A percentile compares a stretch with the other conserved stretches of the same genome.
These are phyloP conservation scores for Tolypocladium nubicola DNA, from an alignment of 2,329 filamentous ascomycete genomes.

Conservation along the genomic window DNA sequence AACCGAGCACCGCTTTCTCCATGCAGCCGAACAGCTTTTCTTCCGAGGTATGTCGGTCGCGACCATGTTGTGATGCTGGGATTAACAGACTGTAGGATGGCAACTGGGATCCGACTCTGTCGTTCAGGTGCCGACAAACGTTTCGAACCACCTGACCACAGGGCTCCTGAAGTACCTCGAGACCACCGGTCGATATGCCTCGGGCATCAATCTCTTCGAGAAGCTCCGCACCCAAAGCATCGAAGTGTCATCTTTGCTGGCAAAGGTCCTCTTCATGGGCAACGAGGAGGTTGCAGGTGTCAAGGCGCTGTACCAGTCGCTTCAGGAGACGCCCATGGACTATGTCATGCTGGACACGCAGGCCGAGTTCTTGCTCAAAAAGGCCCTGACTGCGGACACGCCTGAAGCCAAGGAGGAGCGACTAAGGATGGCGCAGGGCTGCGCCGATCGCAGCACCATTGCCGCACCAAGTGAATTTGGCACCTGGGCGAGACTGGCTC, in stretches of 20 bases:
- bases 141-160: constrained; percentile 91
- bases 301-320: constrained; percentile 72
- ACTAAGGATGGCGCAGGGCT: constrained; percentile 77
- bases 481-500: constrained; percentile 87
- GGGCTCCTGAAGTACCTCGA: constrained; percentile 90
- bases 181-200: constrained; percentile 87
- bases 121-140: constrained; percentile 93
- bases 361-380: constrained; percentile 81
- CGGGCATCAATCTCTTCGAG: constrained; percentile 94
- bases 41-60: constrained; percentile 59
- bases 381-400: constrained; percentile 50
- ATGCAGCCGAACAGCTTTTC: constrained; percentile 89
- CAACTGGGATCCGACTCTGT: constrained; percentile 94
- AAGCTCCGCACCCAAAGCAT: constrained; percentile 85
- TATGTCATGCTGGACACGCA: constrained; percentile 94
- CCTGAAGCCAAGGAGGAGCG: constrained; percentile 53
- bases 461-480: constrained; percentile 95
- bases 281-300: constrained; percentile 97
- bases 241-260: constrained; percentile 86
- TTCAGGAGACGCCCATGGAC: constrained; percentile 93
- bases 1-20: constrained; percentile 89
- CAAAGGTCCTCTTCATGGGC: constrained; percentile 84
- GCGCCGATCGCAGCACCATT: constrained; percentile 88
- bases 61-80: not conserved
- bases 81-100: constrained; percentile 51